phyloP scores from a whole-genome alignment of 2,329 filamentous ascomycete species.

The Diaporthe sp. region DNA sequence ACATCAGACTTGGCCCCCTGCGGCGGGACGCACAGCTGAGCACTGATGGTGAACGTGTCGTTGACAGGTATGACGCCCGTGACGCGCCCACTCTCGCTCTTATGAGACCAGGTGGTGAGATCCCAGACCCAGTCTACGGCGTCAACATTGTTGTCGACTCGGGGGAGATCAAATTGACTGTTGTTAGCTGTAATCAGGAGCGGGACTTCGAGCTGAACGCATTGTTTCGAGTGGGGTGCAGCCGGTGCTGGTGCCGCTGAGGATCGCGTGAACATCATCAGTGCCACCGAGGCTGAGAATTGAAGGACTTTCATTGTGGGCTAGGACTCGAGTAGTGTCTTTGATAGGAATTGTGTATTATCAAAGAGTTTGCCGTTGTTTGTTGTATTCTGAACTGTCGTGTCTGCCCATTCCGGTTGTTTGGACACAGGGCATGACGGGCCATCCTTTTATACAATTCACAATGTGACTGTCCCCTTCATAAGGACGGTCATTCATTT shows the following conservation, averaged over 20 bases:
- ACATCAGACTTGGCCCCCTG: constrained; percentile 42
- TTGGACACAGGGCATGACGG: background rate
- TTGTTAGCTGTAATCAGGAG: constrained; percentile 16
- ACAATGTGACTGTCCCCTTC: background rate
- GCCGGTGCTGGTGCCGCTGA: background rate
- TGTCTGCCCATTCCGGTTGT: background rate
- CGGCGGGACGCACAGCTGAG: constrained; percentile 45
- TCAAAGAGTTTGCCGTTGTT: background rate
- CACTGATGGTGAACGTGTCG: constrained; percentile 44
- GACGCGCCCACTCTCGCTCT: constrained; percentile 30
- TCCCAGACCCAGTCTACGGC: constrained; percentile 47
- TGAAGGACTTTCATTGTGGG: background rate
- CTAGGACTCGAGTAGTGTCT: background rate
- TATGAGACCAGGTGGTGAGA: constrained; percentile 43
- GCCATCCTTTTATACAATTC: background rate
- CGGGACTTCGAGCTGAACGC: constrained; percentile 6
- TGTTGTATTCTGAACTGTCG: background rate
- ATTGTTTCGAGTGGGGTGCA: constrained; percentile 8
- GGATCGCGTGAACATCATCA: background rate
- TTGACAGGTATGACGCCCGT: constrained; percentile 39
- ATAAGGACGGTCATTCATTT: background rate
- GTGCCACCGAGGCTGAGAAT: background rate
- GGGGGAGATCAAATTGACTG: constrained; percentile 38
- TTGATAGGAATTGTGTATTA: background rate
- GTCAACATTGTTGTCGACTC: constrained; percentile 47